phyloP scores from a whole-genome alignment of 2,329 filamentous ascomycete species.

The Aspergillus unguis region DNA sequence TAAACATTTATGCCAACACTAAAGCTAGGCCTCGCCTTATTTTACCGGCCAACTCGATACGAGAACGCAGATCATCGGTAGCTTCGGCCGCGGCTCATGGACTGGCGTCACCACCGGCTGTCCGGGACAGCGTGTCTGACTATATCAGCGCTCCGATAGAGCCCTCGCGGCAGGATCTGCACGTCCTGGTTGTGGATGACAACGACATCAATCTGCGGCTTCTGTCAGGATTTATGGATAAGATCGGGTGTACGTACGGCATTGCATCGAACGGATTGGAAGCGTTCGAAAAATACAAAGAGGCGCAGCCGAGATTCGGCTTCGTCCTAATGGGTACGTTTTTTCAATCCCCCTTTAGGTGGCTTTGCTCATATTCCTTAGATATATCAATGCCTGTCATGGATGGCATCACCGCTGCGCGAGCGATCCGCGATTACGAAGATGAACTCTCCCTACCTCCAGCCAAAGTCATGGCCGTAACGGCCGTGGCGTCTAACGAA shows the following conservation, averaged over 20 bases:
- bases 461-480: conserved; percentile 31
- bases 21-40: conserved; percentile 1
- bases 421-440: conserved; percentile 39
- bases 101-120: conserved; percentile 16
- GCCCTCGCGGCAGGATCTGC: conserved; percentile 7
- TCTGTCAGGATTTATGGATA: conserved; percentile 37
- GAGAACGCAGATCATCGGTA: conserved; percentile 16
- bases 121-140: conserved; percentile 14
- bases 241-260: conserved; percentile 35
- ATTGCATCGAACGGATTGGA: conserved; percentile 39
- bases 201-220: conserved; percentile 42
- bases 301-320: conserved; percentile 29
- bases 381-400: conserved; percentile 46
- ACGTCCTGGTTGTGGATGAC: conserved; percentile 42
- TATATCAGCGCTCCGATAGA: conserved; percentile 6
- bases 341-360: not conserved
- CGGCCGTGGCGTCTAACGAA: conserved; percentile 29
- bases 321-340: conserved; percentile 34
- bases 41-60: conserved; percentile 10
- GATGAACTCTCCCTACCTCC: conserved; percentile 22
- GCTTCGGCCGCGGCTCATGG: conserved; percentile 17
- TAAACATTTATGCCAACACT: not conserved
- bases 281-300: conserved; percentile 37
- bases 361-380: conserved; percentile 18
- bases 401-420: conserved; percentile 44